Conservation (phyloP, 164 flowering plant genomes). For the Nymphaea thermarum region DNA sequence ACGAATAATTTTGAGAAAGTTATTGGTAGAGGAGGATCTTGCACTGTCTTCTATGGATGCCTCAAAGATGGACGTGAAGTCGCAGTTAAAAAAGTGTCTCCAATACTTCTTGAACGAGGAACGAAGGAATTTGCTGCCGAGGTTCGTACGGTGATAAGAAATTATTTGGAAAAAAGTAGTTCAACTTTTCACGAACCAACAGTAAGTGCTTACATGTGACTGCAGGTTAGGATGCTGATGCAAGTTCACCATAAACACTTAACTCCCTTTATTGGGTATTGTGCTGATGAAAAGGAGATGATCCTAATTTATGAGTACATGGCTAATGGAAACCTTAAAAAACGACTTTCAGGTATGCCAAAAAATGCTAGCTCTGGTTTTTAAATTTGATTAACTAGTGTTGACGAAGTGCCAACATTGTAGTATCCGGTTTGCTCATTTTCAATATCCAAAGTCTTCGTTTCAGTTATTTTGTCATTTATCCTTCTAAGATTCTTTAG, state of each 20-base stretch:
- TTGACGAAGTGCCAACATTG: background rate
- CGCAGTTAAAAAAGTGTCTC: slow-evolving; percentile 41
- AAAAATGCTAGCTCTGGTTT: background rate
- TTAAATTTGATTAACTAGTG: background rate
- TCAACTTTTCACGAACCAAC: background rate
- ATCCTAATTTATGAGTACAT: slow-evolving; percentile 42
- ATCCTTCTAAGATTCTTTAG: too few relatives aligned
- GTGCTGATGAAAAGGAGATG: slow-evolving; percentile 22
- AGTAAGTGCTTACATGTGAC: background rate
- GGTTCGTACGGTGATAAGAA: slow-evolving; percentile 9
- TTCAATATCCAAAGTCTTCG: too few relatives aligned
- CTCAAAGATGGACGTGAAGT: slow-evolving; percentile 20
- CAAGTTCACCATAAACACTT: slow-evolving; percentile 39
- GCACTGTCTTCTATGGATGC: slow-evolving; percentile 33
- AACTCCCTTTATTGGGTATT: slow-evolving; percentile 34
- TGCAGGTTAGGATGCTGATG: slow-evolving; percentile 30
- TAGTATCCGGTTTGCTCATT: background rate
- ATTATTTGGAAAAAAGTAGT: too few relatives aligned
- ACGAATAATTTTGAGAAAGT: slow-evolving; percentile 23
- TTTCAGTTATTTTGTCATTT: too few relatives aligned
- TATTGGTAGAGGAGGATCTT: slow-evolving; percentile 40
- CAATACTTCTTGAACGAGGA: slow-evolving; percentile 18
- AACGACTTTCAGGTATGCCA: slow-evolving; percentile 23
- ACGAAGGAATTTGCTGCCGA: slow-evolving; percentile 28
- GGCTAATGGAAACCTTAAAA: slow-evolving; percentile 29